Percentiles rank a stretch among this genome's conserved stretches.
These are phyloP conservation scores for Vigna hirtella DNA, from an alignment of 306 rosid genomes.

Conservation along the genomic window DNA sequence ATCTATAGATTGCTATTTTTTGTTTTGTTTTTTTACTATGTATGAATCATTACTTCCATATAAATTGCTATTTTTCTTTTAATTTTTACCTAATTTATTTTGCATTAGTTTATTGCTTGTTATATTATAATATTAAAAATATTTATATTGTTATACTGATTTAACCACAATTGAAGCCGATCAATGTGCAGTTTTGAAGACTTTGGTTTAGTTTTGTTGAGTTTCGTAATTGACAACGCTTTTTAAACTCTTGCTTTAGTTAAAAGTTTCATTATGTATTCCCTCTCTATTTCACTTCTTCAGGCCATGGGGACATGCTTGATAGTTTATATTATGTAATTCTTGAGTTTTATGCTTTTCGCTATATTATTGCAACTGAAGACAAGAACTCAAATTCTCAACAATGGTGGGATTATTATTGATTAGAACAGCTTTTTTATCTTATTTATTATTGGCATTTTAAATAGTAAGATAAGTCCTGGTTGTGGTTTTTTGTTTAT, in stretches of 20 bases:
- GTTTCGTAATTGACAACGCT: slow-evolving; percentile 7
- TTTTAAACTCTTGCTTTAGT: slow-evolving; percentile 6
- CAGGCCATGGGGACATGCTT: neutral
- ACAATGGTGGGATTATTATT: slow-evolving; percentile 10
- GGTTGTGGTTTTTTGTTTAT: neutral
- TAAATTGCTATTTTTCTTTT: no score
- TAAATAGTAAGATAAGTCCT: neutral
- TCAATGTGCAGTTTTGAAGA: neutral
- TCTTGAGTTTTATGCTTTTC: slow-evolving; percentile 9
- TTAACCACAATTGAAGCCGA: neutral
- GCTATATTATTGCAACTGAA: neutral
- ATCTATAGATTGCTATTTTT: neutral
- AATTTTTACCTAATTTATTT: neutral
- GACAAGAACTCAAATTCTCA: neutral
- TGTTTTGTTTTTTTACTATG: neutral
- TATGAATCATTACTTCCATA: neutral
- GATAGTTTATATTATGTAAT: neutral
- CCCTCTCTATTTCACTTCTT: neutral
- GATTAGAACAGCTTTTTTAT: neutral
- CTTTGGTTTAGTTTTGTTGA: neutral
- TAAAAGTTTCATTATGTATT: neutral
- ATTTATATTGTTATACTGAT: neutral
- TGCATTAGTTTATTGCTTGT: neutral
- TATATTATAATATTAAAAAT: neutral
- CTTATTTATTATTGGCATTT: neutral